Percentiles rank a stretch among this genome's conserved stretches.
Evolutionary conservation across 768 basidiomycete genomes (phyloP).

Genomic region (Suillus brevipes): DNA sequence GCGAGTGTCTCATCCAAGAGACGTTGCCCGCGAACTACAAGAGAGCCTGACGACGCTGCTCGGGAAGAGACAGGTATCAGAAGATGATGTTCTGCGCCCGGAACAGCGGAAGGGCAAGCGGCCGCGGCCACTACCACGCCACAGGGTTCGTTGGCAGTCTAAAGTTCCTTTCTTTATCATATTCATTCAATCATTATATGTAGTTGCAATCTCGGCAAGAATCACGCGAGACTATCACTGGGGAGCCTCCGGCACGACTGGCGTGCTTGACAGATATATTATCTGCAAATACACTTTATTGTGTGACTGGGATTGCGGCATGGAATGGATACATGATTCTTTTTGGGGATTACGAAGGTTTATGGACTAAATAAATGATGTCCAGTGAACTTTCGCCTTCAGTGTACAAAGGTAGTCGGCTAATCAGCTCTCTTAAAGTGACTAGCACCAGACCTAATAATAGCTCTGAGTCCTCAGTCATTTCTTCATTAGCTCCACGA

Average conservation of each 20-base stretch:
- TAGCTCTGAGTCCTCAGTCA: neutral
- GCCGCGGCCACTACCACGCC: conserved; percentile 36
- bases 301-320: neutral
- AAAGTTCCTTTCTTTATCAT: neutral
- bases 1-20: conserved; percentile 43
- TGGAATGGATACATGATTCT: neutral
- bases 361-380: neutral
- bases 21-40: conserved; percentile 59
- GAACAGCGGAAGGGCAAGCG: conserved; percentile 34
- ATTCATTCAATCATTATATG: conserved; percentile 2
- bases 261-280: neutral
- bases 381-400: neutral
- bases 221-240: conserved; percentile 30
- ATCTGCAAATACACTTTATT: neutral
- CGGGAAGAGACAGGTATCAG: conserved; percentile 60
- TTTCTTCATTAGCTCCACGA: neutral
- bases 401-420: neutral
- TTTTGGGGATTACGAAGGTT: neutral
- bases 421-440: neutral
- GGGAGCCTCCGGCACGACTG: conserved; percentile 13
- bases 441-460: neutral
- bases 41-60: conserved; percentile 69
- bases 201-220: conserved; percentile 42
- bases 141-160: conserved; percentile 32
- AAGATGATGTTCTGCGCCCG: conserved; percentile 34